Conservation (phyloP, 495 filamentous ascomycete genomes). For the Trichocladium antarcticum region DNA sequence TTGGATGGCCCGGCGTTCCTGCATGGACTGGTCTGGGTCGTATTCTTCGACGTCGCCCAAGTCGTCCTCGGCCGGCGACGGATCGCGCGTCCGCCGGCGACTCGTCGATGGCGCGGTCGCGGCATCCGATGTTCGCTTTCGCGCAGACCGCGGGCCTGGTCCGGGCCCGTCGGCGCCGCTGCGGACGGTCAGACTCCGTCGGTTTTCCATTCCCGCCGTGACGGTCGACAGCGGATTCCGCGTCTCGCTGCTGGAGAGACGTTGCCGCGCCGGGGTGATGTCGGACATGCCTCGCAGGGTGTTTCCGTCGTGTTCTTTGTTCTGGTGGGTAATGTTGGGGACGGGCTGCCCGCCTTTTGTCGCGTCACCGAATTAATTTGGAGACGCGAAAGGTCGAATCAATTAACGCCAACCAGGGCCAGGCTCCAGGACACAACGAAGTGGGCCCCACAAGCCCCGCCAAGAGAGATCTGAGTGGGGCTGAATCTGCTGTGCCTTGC, state of each 20-base stretch:
- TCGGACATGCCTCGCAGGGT: not conserved
- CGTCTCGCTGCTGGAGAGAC: not conserved
- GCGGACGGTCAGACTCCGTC: slow-evolving; percentile 15
- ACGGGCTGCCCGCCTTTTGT: not conserved
- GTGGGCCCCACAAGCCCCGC: not conserved
- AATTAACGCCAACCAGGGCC: too few species aligned
- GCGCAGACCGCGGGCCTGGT: not conserved
- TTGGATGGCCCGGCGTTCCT: slow-evolving; percentile 62
- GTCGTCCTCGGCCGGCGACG: slow-evolving; percentile 14
- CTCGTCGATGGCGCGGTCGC: slow-evolving; percentile 29
- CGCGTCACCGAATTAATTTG: not conserved
- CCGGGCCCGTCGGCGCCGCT: not conserved
- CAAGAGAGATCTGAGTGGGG: not conserved
- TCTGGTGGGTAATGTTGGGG: too few species aligned
- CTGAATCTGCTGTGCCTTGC: too few species aligned
- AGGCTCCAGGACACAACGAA: too few species aligned
- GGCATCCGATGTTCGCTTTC: slow-evolving; percentile 41
- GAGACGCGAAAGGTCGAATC: not conserved
- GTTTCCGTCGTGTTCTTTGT: too few species aligned
- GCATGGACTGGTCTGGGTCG: slow-evolving; percentile 78
- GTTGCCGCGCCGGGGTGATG: not conserved
- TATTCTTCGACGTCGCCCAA: slow-evolving; percentile 43
- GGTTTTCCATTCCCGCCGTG: slow-evolving; percentile 9
- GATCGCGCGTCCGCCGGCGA: slow-evolving; percentile 30
- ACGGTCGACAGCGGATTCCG: not conserved